Evolutionary conservation across 202 grass and related monocot species (phyloP), one percentile per base, ranked within the genome.

Genomic region (Cymbopogon flexuosus): DNA sequence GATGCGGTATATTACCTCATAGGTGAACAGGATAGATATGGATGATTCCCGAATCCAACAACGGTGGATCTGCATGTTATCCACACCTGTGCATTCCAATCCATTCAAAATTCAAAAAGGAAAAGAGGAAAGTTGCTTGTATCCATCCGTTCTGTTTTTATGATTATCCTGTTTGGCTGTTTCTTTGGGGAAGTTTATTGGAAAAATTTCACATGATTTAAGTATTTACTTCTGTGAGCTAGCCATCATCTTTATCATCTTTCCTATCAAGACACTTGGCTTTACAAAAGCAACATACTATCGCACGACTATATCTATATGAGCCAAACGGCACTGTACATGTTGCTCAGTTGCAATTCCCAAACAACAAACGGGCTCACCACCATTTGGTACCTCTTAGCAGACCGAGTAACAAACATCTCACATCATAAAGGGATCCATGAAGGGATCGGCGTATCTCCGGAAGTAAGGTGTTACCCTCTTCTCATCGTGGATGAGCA

Each of bases 361-460:
- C 21, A 54, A 27, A 57, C 24, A 60, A 63, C 30, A 57, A 69
- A 60, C n/a, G 39, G 5, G 52, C 19, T n/a, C 40, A 9, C 11
- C 27, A 18, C 47, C 36, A 39, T 13, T 70, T 80, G 15, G 29
- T 60, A 16, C n/a, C 30, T 10, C 33, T 41, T 29, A n/a, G 47
- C 63, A 22, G 11, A 51, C 30, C 11, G 40, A 67, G 5, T 16
- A 51, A 9, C 52, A 45, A 57, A 2, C 72, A 42, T 76, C 52
- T 59, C 88, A 91, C 19, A 81, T 8, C 23, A 79, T 52, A 12
- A 93, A 86, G 54, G 79, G 27, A 31, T 66, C 27, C 19, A 80
- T 52, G 15, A 93, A 86, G 37, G 79, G 27, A 23, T 67, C 19
- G 0, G 27, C 41, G 14, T 81, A 84, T 5, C 33, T 35, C 43